Evolutionary conservation across 2,329 filamentous ascomycete genomes (phyloP), one percentile per base, ranked within the genome.

Genomic region (Fusarium brachygibbosum): DNA sequence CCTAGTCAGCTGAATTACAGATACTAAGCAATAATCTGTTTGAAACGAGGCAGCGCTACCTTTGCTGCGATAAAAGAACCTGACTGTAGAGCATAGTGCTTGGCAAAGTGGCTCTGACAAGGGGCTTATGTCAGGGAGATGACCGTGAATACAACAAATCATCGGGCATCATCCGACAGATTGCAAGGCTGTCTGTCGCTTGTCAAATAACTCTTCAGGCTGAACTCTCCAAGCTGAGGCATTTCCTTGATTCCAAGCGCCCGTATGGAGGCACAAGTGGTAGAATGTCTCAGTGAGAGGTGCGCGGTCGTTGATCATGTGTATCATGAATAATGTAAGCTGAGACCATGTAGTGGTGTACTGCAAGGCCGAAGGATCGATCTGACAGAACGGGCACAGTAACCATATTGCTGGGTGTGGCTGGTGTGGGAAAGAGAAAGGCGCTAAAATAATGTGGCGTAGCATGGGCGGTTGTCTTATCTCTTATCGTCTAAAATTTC

Each of bases 401-500:
- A 23, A n/a, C 29, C 32, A 35, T 45, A 40, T 54, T 55, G 23
- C 42, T n/a, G 19, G 11, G 11, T 21, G 34, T 51, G 59, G 45
- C 45, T 41, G 17, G 13, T 38, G 19, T 4, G 9, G 14, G 12
- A 10, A 14, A 21, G 3, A 12, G 12, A 32, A 29, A 19, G 10
- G 17, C 16, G 23, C 34, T 28, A 19, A 14, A 10, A 10, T 17
- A 3, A 10, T 9, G 21, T 66, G 48, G 48, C 48, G 31, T 11
- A 16, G 19, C 54, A 23, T 8, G 16, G 23, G 21, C 8, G 40
- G 14, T n/a, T 11, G 16, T 49, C 59, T 68, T 68, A 68, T 68
- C 65, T 68, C 64, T 68, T 68, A 68, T 68, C 65, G 31, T 19
- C 44, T 60, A 69, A 68, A 68, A 68, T 52, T 60, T 69, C 65